Conservation (phyloP, 169 alveolate genomes). For the Neospora caninum region DNA sequence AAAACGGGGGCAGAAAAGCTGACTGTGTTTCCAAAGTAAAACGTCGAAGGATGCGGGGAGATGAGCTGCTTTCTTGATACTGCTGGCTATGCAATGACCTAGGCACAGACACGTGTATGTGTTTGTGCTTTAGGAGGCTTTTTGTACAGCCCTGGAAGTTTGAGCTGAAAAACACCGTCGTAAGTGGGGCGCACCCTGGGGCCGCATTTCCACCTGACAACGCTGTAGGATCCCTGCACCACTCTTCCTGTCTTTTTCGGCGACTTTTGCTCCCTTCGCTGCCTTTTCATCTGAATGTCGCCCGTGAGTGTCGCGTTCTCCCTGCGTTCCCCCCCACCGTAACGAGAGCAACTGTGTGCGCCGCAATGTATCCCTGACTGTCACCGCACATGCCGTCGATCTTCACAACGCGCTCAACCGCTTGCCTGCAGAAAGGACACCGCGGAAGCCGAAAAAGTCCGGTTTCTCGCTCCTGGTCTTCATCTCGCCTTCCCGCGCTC, state of each 20-base stretch:
- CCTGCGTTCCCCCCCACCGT: neutral
- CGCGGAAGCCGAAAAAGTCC: neutral
- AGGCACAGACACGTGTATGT: too few relatives aligned
- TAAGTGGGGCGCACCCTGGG: too few relatives aligned
- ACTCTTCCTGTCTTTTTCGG: neutral
- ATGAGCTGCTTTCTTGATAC: too few relatives aligned
- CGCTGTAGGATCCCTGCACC: too few relatives aligned
- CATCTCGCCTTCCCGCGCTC: neutral
- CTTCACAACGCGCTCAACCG: neutral
- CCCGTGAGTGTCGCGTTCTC: neutral
- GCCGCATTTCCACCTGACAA: too few relatives aligned
- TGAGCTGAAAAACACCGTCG: too few relatives aligned
- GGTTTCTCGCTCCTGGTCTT: neutral
- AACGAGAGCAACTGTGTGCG: neutral
- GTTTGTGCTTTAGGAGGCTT: too few relatives aligned
- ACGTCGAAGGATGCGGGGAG: too few relatives aligned
- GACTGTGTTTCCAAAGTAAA: too few relatives aligned
- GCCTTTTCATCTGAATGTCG: neutral
- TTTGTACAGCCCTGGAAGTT: too few relatives aligned
- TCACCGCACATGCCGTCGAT: neutral
- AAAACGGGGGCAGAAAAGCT: too few relatives aligned
- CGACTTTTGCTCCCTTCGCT: neutral
- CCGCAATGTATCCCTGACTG: neutral
- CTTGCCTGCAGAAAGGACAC: slow-evolving; percentile 28
- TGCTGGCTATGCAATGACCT: too few relatives aligned